Conservation (phyloP, 2,329 filamentous ascomycete genomes). For the Botrytis galanthina region DNA sequence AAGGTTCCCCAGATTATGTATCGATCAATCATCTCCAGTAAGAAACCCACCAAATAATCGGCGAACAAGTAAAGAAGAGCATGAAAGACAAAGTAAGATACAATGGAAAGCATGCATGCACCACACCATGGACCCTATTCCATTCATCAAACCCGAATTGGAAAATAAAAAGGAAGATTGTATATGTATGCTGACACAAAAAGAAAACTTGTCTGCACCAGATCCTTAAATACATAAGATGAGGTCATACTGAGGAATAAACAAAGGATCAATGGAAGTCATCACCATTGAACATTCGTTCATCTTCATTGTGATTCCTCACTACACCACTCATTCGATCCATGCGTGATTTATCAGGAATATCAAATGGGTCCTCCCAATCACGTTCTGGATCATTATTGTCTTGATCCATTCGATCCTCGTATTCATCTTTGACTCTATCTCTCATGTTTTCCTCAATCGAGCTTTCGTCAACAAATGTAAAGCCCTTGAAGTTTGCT, state of each 20-base stretch:
- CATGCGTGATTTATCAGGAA: constrained; percentile 43
- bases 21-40: constrained; percentile 5
- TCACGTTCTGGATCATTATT: constrained; percentile 46
- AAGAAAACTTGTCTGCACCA: constrained; percentile 1
- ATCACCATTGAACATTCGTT: constrained; percentile 58
- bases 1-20: background rate
- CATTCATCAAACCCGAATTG: background rate
- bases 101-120: constrained; percentile 10
- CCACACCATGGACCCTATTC: background rate
- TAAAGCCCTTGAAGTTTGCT: constrained; percentile 97
- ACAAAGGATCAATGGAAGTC: constrained; percentile 60
- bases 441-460: constrained; percentile 80
- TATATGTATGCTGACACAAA: constrained; percentile 10
- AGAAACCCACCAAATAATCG: background rate
- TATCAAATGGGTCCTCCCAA: constrained; percentile 44
- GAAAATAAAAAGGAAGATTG: constrained; percentile 9
- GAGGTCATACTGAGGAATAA: constrained; percentile 11
- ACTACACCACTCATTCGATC: constrained; percentile 66
- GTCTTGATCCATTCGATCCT: constrained; percentile 58
- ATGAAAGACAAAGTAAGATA: constrained; percentile 5
- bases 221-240: constrained; percentile 15
- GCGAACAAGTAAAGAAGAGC: constrained; percentile 1
- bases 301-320: constrained; percentile 56
- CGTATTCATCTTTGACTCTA: constrained; percentile 50
- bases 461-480: constrained; percentile 96